Evolutionary conservation across 2,329 filamentous ascomycete genomes (phyloP).

Genomic region (Penicillium sp.): DNA sequence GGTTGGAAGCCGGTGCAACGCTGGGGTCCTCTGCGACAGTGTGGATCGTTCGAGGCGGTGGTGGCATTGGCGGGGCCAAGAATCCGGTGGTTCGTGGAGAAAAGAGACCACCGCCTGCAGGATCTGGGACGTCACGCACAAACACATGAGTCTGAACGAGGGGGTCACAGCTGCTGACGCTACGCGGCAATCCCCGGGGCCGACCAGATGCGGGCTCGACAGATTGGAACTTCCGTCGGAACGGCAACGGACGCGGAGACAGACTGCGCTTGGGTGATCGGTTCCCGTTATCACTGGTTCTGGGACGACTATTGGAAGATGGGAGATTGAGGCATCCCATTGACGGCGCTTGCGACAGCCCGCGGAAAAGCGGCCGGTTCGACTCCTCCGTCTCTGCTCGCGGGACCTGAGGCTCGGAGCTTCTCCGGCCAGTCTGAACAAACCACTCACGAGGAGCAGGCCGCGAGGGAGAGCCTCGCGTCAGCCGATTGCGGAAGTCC

Average conservation of each 20-base stretch:
- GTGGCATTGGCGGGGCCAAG: constrained; percentile 36
- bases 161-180: constrained; percentile 26
- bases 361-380: constrained; percentile 18
- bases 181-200: constrained; percentile 19
- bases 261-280: constrained; percentile 33
- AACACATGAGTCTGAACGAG: constrained; percentile 39
- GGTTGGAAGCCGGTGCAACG: constrained; percentile 3
- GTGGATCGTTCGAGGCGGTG: constrained; percentile 37
- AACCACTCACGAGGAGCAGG: constrained; percentile 39
- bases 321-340: constrained; percentile 26
- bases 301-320: constrained; percentile 24
- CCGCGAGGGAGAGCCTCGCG: constrained; percentile 32
- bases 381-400: constrained; percentile 21
- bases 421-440: constrained; percentile 26
- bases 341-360: constrained; percentile 25
- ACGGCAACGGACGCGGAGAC: constrained; percentile 38
- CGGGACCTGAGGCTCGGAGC: constrained; percentile 32
- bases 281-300: constrained; percentile 25
- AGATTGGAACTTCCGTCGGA: constrained; percentile 38
- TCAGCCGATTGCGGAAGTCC: constrained; percentile 54
- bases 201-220: constrained; percentile 19
- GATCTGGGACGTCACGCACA: constrained; percentile 37
- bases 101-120: constrained; percentile 37
- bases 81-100: constrained; percentile 48
- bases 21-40: constrained; percentile 22